phyloP scores from a whole-genome alignment of 768 basidiomycete genomes.

The Mycena rosella region DNA sequence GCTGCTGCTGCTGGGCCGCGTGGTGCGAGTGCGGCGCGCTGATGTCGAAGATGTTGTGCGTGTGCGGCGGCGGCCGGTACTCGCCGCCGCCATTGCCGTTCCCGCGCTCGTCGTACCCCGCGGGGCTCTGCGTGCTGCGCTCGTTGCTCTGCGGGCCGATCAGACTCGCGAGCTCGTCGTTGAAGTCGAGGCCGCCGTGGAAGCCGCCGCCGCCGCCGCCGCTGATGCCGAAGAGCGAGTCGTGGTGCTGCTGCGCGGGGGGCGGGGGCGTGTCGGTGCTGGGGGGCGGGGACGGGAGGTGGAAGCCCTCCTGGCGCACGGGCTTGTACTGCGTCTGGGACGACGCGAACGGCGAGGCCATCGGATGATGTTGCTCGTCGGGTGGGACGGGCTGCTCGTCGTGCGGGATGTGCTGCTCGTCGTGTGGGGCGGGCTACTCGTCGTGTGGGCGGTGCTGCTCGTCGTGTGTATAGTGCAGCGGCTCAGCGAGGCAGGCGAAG shows the following conservation, averaged over 20 bases:
- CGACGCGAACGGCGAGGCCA: background rate
- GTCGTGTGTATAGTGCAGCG: too few species aligned
- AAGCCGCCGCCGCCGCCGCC: conserved; percentile 30
- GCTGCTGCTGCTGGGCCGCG: conserved; percentile 52
- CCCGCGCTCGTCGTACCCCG: conserved; percentile 20
- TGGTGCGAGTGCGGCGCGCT: background rate
- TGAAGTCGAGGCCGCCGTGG: conserved; percentile 58
- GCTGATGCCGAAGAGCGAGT: conserved; percentile 15
- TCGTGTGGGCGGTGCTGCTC: too few species aligned
- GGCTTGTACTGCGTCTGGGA: conserved; percentile 58
- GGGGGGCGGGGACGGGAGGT: conserved; percentile 63
- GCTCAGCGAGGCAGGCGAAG: too few species aligned
- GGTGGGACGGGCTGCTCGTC: too few species aligned
- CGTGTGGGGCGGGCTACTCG: too few species aligned
- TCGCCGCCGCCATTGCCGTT: conserved; percentile 33
- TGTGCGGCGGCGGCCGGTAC: conserved; percentile 51
- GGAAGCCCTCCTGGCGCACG: conserved; percentile 82
- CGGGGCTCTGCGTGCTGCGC: conserved; percentile 39
- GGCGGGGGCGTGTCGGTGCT: conserved; percentile 42
- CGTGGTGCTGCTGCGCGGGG: conserved; percentile 25
- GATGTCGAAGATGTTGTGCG: conserved; percentile 41
- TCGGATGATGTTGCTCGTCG: too few species aligned
- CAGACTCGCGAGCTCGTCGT: conserved; percentile 76
- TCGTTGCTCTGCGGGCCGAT: conserved; percentile 55
- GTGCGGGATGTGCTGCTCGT: too few species aligned